These are phyloP conservation scores for Sedum album DNA, from an alignment of 164 flowering plant genomes.

Conservation along the genomic window DNA sequence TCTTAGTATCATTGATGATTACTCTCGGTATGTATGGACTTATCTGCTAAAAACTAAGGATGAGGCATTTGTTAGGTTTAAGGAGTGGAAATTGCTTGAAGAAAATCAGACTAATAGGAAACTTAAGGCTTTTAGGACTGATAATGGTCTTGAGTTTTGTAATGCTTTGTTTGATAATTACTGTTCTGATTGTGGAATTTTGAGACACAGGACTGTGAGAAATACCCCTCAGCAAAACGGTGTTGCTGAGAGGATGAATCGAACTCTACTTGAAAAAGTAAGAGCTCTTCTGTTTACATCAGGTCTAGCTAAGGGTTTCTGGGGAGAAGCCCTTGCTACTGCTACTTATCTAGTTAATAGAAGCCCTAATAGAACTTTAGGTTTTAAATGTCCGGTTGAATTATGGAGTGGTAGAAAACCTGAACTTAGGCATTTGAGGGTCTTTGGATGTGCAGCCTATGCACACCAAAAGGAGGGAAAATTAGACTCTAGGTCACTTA, in stretches of 20 bases:
- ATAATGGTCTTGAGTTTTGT: not conserved
- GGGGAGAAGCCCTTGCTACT: no score
- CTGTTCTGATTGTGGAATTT: not conserved
- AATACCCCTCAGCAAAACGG: not conserved
- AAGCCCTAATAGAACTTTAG: no score
- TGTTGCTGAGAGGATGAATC: not conserved
- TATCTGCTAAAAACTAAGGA: not conserved
- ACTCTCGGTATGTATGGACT: not conserved
- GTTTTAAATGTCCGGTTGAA: no score
- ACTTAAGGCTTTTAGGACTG: not conserved
- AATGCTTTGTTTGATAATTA: not conserved
- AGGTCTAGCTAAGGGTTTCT: no score
- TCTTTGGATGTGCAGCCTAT: no score
- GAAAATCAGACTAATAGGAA: not conserved
- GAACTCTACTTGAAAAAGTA: no score
- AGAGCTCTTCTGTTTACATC: no score
- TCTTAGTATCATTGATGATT: not conserved
- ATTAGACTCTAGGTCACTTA: no score
- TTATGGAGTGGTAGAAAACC: no score
- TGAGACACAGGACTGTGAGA: not conserved
- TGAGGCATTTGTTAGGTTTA: not conserved
- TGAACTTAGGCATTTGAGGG: no score
- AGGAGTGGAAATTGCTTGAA: not conserved
- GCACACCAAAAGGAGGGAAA: no score
- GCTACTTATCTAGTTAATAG: no score